phyloP scores from a whole-genome alignment of 768 basidiomycete species.

The Suillus alpinus region DNA sequence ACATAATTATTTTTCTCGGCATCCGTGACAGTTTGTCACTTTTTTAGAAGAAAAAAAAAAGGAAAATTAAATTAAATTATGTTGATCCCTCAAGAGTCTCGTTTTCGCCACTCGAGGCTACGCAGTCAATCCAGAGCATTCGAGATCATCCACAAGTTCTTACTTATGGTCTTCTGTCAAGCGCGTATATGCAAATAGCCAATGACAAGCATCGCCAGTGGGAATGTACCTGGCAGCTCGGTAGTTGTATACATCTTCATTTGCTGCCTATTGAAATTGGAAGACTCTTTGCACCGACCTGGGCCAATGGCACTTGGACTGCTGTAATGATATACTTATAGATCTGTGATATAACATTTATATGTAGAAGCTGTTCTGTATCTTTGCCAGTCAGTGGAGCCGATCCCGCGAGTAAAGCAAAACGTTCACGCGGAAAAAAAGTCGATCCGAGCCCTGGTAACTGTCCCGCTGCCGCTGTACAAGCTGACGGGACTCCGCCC shows the following conservation, averaged over 20 bases:
- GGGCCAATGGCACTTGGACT: background rate
- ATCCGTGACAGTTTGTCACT: slow-evolving; percentile 5
- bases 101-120: too few species aligned
- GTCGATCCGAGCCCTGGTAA: background rate
- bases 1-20: slow-evolving; percentile 10
- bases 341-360: background rate
- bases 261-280: background rate
- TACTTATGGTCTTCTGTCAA: background rate
- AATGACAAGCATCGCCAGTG: background rate
- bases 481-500: background rate
- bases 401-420: background rate
- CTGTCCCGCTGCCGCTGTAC: background rate
- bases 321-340: background rate
- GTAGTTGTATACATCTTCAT: background rate
- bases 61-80: too few species aligned
- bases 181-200: background rate
- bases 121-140: background rate
- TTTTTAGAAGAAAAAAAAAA: too few species aligned
- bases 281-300: background rate
- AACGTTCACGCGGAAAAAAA: background rate
- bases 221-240: slow-evolving; percentile 2
- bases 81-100: background rate
- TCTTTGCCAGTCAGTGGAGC: background rate
- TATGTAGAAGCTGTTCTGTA: background rate
- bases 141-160: background rate